These are phyloP conservation scores for Hypoxylon sp. DNA, from an alignment of 2,329 filamentous ascomycete genomes.

Conservation along the genomic window DNA sequence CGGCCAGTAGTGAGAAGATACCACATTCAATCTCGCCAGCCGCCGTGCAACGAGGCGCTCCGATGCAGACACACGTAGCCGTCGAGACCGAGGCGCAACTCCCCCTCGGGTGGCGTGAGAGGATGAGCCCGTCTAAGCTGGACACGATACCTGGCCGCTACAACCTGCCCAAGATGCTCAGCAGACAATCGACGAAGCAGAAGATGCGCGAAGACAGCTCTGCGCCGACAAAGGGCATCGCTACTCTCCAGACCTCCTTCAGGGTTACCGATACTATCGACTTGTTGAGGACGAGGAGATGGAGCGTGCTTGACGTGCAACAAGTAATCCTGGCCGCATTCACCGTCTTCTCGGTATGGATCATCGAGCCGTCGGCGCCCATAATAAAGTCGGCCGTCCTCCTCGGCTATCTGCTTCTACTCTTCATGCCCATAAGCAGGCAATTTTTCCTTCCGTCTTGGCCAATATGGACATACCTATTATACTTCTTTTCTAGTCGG, in stretches of 20 bases:
- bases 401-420: constrained; percentile 70
- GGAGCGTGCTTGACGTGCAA: constrained; percentile 84
- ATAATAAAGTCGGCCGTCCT: constrained; percentile 78
- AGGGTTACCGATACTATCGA: constrained; percentile 80
- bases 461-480: constrained; percentile 83
- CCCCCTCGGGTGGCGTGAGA: constrained; percentile 33
- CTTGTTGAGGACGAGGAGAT: constrained; percentile 78
- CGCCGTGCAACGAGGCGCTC: constrained; percentile 11
- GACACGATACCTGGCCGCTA: constrained; percentile 32
- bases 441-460: constrained; percentile 92
- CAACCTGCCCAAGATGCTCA: constrained; percentile 28
- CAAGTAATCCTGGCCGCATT: constrained; percentile 78
- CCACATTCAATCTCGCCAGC: neutral
- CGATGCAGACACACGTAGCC: constrained; percentile 33
- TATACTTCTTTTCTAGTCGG: constrained; percentile 94
- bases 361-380: constrained; percentile 81
- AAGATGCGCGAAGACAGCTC: constrained; percentile 17
- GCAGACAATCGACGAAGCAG: constrained; percentile 23
- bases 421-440: constrained; percentile 82
- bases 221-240: constrained; percentile 51
- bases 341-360: constrained; percentile 78
- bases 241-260: constrained; percentile 81
- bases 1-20: neutral
- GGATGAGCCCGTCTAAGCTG: constrained; percentile 33
- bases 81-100: constrained; percentile 33